Percentiles rank a stretch among this genome's conserved stretches.
phyloP scores from a whole-genome alignment of 1,139 yeast genomes.

The Candida sp. region DNA sequence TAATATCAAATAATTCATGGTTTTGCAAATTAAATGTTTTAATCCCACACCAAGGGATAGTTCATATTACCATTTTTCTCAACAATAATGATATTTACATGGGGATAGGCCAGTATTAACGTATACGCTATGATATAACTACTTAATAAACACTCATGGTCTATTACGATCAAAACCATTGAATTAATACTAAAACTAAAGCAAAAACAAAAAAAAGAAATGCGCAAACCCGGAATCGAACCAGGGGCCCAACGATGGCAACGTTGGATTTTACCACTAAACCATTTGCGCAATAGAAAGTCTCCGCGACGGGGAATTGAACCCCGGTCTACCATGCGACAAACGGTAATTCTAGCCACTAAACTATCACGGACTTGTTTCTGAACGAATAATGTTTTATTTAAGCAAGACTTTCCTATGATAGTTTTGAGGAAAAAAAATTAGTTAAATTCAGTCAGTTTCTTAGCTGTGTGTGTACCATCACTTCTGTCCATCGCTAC shows the following conservation, averaged over 20 bases:
- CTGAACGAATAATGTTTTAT: no score
- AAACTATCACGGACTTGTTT: conserved; percentile 34
- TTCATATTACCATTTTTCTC: conserved; percentile 5
- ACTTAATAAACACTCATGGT: conserved; percentile 13
- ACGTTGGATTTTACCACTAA: conserved; percentile 4
- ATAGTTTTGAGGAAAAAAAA: no score
- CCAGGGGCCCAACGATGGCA: conserved; percentile 4
- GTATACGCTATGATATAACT: conserved; percentile 15
- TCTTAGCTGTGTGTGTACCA: no score
- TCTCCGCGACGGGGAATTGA: conserved; percentile 66
- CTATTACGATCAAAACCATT: conserved; percentile 5
- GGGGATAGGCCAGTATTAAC: conserved; percentile 7
- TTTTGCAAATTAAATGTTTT: conserved; percentile 12
- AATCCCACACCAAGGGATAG: conserved; percentile 25
- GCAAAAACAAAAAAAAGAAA: background rate
- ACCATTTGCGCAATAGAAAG: conserved; percentile 9
- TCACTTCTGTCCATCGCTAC: no score
- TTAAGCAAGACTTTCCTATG: no score
- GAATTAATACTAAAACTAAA: background rate
- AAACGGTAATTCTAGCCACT: conserved; percentile 45
- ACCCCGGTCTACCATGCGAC: conserved; percentile 65
- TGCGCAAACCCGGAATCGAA: conserved; percentile 5
- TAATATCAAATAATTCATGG: conserved; percentile 5
- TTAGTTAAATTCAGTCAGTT: no score
- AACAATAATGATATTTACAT: conserved; percentile 7